Percentiles rank a stretch among this genome's conserved stretches.
Evolutionary conservation across 257 asterid species (phyloP).

Genomic region (Apocynum venetum): DNA sequence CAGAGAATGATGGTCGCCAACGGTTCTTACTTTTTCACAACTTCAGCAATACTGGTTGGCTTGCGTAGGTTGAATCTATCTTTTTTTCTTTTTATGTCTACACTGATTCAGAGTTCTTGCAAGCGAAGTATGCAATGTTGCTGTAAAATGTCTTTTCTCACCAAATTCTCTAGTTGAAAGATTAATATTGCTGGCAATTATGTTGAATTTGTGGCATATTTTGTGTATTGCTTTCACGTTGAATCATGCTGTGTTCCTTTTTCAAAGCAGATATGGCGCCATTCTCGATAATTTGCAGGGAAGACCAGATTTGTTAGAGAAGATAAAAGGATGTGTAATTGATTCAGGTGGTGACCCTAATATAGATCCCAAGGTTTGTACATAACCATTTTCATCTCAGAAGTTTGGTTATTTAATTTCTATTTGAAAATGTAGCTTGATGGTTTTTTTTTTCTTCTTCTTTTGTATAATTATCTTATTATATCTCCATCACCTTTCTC

Average conservation of each 20-base stretch:
- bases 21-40: constrained; percentile 72
- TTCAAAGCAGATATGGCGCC: constrained; percentile 63
- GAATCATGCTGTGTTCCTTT: neutral
- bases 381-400: neutral
- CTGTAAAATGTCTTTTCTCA: neutral
- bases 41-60: constrained; percentile 96
- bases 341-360: constrained; percentile 94
- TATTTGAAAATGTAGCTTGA: neutral
- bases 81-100: neutral
- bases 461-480: neutral
- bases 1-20: constrained; percentile 45
- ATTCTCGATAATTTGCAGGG: constrained; percentile 55
- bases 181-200: neutral
- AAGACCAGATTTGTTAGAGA: constrained; percentile 54
- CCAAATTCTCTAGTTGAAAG: neutral
- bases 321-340: constrained; percentile 76
- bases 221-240: neutral
- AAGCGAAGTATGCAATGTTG: neutral
- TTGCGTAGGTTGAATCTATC: constrained; percentile 62
- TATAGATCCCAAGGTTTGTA: constrained; percentile 73
- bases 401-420: constrained; percentile 7
- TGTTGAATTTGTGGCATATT: neutral
- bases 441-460: neutral
- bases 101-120: neutral
- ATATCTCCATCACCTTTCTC: neutral